Percentiles rank a stretch among this genome's conserved stretches.
phyloP scores from a whole-genome alignment of 2,329 filamentous ascomycete genomes.

The Fusarium gaditjirri region DNA sequence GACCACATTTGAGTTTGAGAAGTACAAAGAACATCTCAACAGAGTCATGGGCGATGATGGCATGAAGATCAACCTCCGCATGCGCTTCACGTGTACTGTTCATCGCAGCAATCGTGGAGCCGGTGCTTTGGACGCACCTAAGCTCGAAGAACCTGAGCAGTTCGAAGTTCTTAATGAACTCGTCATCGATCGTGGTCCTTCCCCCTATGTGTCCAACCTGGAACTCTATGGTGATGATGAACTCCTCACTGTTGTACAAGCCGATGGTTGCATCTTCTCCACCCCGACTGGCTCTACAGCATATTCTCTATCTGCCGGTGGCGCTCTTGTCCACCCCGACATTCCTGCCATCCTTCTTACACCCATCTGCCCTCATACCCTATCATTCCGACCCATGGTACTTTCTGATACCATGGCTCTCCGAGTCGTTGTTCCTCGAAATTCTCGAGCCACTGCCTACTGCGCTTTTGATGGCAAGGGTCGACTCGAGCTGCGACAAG shows the following conservation, averaged over 20 bases:
- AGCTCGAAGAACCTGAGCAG: constrained; percentile 88
- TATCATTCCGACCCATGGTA: constrained; percentile 98
- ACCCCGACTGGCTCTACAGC: constrained; percentile 95
- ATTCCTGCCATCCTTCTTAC: constrained; percentile 97
- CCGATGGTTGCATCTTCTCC: constrained; percentile 97
- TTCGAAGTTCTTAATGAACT: constrained; percentile 99
- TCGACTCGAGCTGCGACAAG: constrained; percentile 89
- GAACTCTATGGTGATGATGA: constrained; percentile 97
- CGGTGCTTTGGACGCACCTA: constrained; percentile 59
- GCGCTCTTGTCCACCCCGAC: constrained; percentile 94
- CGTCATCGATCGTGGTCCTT: constrained; percentile 96
- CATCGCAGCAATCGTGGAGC: constrained; percentile 72
- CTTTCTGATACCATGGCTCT: constrained; percentile 94
- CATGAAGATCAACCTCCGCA: constrained; percentile 97
- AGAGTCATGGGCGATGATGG: constrained; percentile 92
- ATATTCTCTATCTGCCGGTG: constrained; percentile 94
- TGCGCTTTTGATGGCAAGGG: constrained; percentile 98
- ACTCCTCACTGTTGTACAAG: constrained; percentile 93
- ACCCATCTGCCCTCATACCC: constrained; percentile 95
- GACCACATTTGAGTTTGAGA: constrained; percentile 87
- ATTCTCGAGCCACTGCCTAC: constrained; percentile 92
- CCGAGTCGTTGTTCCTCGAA: constrained; percentile 84
- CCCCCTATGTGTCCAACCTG: constrained; percentile 95
- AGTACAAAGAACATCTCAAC: constrained; percentile 87
- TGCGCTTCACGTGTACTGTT: constrained; percentile 98